Evolutionary conservation across 164 flowering plant species (phyloP).

Genomic region (Piper longum): DNA sequence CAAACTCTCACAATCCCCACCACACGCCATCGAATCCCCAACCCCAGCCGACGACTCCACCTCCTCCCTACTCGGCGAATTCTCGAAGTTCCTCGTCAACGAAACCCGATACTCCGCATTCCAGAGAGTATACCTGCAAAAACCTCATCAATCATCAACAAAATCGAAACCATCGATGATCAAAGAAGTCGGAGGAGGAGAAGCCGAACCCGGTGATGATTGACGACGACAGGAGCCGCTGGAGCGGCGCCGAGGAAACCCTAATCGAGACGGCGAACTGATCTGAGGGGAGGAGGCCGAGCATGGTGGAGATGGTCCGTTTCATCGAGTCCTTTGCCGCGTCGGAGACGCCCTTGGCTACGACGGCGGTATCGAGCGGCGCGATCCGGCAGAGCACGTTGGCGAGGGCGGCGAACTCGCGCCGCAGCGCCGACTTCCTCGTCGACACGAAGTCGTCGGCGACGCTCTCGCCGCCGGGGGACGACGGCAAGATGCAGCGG

Average conservation of each 20-base stretch:
- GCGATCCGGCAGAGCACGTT: slow-evolving; percentile 54
- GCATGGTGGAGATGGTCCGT: slow-evolving; percentile 74
- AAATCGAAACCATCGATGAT: not conserved
- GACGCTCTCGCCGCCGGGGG: slow-evolving; percentile 54
- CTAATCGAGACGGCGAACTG: slow-evolving; percentile 55
- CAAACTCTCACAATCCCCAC: slow-evolving; percentile 13
- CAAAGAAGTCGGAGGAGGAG: not conserved
- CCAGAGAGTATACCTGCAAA: slow-evolving; percentile 76
- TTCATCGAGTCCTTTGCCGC: slow-evolving; percentile 85
- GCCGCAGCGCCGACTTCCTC: slow-evolving; percentile 35
- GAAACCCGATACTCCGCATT: slow-evolving; percentile 77
- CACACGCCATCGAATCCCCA: slow-evolving; percentile 10
- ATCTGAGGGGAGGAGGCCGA: slow-evolving; percentile 78
- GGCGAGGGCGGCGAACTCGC: slow-evolving; percentile 60
- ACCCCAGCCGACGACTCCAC: slow-evolving; percentile 2
- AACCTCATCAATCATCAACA: not conserved
- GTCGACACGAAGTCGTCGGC: slow-evolving; percentile 67
- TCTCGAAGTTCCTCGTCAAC: slow-evolving; percentile 63
- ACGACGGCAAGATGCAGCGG: slow-evolving; percentile 30
- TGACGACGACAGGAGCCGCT: slow-evolving; percentile 57
- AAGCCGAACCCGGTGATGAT: slow-evolving; percentile 67
- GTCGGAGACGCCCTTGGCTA: slow-evolving; percentile 61
- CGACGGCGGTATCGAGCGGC: slow-evolving; percentile 56
- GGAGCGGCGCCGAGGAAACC: slow-evolving; percentile 46
- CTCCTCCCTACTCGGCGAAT: slow-evolving; percentile 13